Evolutionary conservation across 768 basidiomycete genomes (phyloP), one percentile per base, ranked within the genome.

Genomic region (Tylopilus rubrobrunneus): DNA sequence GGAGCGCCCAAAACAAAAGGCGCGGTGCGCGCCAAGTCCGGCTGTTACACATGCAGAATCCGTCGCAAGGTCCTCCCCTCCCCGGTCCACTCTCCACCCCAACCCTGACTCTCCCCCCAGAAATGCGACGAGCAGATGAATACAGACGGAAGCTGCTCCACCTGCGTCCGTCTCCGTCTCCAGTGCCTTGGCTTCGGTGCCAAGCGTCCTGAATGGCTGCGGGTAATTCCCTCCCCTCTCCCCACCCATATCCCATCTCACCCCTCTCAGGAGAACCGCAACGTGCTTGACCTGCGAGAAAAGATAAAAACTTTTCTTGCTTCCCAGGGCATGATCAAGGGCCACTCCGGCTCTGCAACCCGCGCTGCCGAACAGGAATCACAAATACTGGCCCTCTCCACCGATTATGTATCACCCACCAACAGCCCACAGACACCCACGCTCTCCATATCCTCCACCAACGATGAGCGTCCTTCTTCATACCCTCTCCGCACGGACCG

Each of bases 31-130:
- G 89, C 89, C 51, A 92, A 92, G 79, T 87, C 87, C 49, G 89
- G 90, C 59, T 92, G 90, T 69, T 92, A 90, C 74, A 92, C 89
- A 52, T 92, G 89, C 75, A 81, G 89, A 64, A 89, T 92, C 39
- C 82, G 90, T 60, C 79, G 89, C 63, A 91, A 92, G 87, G 89
- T 89, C 47, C 37, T 71, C 69, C 40, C 70, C 69, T 60, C 34
- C 48, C 53, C 43, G 51, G 39, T 14, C 50, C 34, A 8, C 29
- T 5, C 28, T 49, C 54, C 53, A 46, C 45, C 7, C 21, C 53
- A 25, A 27, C 34, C 56, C 61, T 66, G 41, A 62, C 63, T 51
- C 41, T 31, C 45, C 33, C 36, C 47, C 5, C 71, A 92, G 89
- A 92, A 92, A 80, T 92, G 89, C 71, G 89, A 92, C 67, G 89